Conservation (phyloP, 495 filamentous ascomycete species). For the Cladorrhinum samala region DNA sequence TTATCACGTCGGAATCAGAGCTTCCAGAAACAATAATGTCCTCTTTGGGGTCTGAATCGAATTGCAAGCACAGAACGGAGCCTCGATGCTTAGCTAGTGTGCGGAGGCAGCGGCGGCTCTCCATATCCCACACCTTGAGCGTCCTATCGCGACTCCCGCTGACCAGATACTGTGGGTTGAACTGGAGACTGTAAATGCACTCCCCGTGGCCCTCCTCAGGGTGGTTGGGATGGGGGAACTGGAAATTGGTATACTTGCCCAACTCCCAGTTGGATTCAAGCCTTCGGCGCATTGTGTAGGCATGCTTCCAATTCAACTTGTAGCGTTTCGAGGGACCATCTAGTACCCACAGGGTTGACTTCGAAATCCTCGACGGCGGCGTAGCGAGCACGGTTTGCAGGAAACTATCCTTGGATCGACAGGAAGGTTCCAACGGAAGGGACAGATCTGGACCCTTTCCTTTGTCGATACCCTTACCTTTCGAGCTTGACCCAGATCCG, state of each 20-base stretch:
- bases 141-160: slow-evolving; percentile 88
- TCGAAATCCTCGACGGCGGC: slow-evolving; percentile 19
- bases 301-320: slow-evolving; percentile 72
- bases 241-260: slow-evolving; percentile 76
- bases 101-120: slow-evolving; percentile 67
- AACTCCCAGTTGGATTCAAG: slow-evolving; percentile 89
- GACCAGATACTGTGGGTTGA: slow-evolving; percentile 75
- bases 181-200: slow-evolving; percentile 94
- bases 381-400: slow-evolving; percentile 11
- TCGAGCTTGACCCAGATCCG: slow-evolving; percentile 9
- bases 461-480: slow-evolving; percentile 19
- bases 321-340: slow-evolving; percentile 38
- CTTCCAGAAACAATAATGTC: slow-evolving; percentile 92
- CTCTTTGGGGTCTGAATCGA: slow-evolving; percentile 84
- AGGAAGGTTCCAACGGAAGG: not conserved
- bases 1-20: slow-evolving; percentile 79
- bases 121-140: slow-evolving; percentile 84
- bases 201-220: slow-evolving; percentile 80
- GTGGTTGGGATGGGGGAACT: slow-evolving; percentile 76
- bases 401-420: slow-evolving; percentile 2
- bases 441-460: slow-evolving; percentile 27
- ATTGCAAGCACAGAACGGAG: slow-evolving; percentile 92
- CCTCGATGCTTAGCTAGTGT: slow-evolving; percentile 73
- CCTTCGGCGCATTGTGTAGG: slow-evolving; percentile 80
- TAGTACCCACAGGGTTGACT: slow-evolving; percentile 38